Evolutionary conservation across 441 rosid genomes (phyloP), one percentile per base, ranked within the genome.

Genomic region (Erysimum pusillum): DNA sequence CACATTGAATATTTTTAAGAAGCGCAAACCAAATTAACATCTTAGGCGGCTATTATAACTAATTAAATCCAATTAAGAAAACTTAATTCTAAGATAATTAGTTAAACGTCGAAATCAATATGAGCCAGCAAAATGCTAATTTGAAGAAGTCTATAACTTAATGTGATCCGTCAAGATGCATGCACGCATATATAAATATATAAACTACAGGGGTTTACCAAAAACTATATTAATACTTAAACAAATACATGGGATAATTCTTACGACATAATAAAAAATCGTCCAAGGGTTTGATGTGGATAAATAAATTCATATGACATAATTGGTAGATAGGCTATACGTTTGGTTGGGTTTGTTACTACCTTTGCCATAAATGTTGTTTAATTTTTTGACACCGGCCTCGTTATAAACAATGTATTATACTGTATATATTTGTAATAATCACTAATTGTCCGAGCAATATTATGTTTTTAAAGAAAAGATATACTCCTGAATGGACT

Each of bases 61-160:
- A 13, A 51, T 10, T 67, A 44, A 67, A 48, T 9, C 17, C 17
- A 58, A 18, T 17, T 39, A 28, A 12, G 32, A 48, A 52, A 46
- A 36, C 11, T 45, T n/a, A 45, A 31, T 54, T 54, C 31, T 44
- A 22, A 20, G 44, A 46, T 67, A 58, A 65, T 56, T 65, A 38
- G 62, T 49, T 67, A 58, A 41, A 75, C 52, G 61, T 75, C 53
- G 5, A 44, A 58, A 67, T 75, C 78, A 75, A 15, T n/a, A 46
- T 46, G 73, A 67, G 12, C 32, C 25, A 15, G 25, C 53, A 67
- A 75, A 59, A 46, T 57, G 78, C 42, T 57, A 57, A 34, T 54
- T 42, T 54, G 38, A 32, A 20, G 20, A 71, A 52, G 53, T 31
- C 34, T 62, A 17, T 18, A 52, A n/a, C 45, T 63, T 73, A 18